Percentiles rank a stretch among this genome's conserved stretches.
Evolutionary conservation across 164 flowering plant genomes (phyloP).

Genomic region (Sextonia rubra): DNA sequence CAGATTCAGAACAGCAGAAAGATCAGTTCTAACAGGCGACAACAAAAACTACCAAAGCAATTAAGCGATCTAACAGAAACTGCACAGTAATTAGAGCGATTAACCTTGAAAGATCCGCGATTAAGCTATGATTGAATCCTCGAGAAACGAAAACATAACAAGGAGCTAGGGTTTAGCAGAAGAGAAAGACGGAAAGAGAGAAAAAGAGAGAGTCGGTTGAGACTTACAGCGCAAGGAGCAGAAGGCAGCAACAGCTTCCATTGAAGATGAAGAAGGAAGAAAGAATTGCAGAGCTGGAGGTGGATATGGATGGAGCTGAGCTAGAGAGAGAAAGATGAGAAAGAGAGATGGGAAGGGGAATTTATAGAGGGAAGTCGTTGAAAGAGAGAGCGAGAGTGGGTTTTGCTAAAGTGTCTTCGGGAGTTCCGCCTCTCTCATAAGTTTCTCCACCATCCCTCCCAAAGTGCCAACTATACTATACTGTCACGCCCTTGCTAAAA

Average conservation of each 20-base stretch:
- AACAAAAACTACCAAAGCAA: too few species aligned
- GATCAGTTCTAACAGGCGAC: too few species aligned
- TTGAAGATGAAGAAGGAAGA: conserved; percentile 11
- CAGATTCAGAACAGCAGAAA: too few species aligned
- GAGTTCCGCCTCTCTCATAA: conserved; percentile 1
- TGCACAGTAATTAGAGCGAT: too few species aligned
- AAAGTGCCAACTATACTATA: background rate
- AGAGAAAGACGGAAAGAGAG: background rate
- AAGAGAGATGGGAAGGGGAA: background rate
- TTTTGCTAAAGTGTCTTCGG: background rate
- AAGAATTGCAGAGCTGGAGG: background rate
- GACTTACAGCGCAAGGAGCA: conserved; percentile 45
- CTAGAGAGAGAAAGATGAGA: background rate
- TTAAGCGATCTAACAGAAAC: too few species aligned
- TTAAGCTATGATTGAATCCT: too few species aligned
- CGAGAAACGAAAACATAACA: too few species aligned
- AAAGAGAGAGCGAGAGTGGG: background rate
- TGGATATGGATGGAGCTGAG: background rate
- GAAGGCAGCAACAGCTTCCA: conserved; percentile 55
- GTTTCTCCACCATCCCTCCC: background rate
- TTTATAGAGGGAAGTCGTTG: background rate
- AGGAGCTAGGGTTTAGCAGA: background rate
- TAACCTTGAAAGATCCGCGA: too few species aligned
- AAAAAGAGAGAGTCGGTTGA: conserved; percentile 13
- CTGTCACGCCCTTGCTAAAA: background rate